phyloP scores from a whole-genome alignment of 108 stramenopile species.

The Skeletonema marinoi region DNA sequence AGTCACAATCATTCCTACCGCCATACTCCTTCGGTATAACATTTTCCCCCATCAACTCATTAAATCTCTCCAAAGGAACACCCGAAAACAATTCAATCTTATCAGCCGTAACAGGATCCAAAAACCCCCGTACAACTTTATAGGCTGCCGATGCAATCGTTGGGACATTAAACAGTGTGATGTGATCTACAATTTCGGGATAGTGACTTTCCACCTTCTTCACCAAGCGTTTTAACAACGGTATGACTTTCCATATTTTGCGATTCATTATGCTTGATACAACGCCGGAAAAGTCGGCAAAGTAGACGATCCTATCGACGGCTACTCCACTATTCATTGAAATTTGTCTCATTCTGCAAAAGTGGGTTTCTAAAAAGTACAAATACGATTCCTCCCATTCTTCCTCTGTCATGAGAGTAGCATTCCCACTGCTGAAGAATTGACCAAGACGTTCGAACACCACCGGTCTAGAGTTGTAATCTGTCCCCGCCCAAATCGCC shows the following conservation, averaged over 20 bases:
- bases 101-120: slow-evolving; percentile 27
- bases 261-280: slow-evolving; percentile 15
- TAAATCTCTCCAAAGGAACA: slow-evolving; percentile 19
- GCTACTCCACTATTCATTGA: neutral
- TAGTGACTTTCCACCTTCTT: slow-evolving; percentile 25
- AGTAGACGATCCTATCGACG: slow-evolving; percentile 19
- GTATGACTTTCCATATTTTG: slow-evolving; percentile 19
- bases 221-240: neutral
- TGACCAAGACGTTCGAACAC: slow-evolving; percentile 31
- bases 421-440: slow-evolving; percentile 25
- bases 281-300: slow-evolving; percentile 20
- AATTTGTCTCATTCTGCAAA: slow-evolving; percentile 17
- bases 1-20: slow-evolving; percentile 17
- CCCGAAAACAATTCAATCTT: slow-evolving; percentile 24
- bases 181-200: slow-evolving; percentile 26
- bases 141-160: slow-evolving; percentile 17
- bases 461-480: slow-evolving; percentile 8
- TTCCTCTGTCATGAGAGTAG: neutral
- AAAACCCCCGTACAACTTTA: slow-evolving; percentile 3
- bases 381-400: slow-evolving; percentile 25
- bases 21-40: slow-evolving; percentile 28
- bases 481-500: slow-evolving; percentile 23
- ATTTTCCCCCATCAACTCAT: slow-evolving; percentile 13
- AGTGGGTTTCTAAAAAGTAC: slow-evolving; percentile 29
- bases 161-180: slow-evolving; percentile 23